These are phyloP conservation scores for Aureobasidium leucospermi DNA, from an alignment of 2,329 filamentous ascomycete species.

Conservation along the genomic window DNA sequence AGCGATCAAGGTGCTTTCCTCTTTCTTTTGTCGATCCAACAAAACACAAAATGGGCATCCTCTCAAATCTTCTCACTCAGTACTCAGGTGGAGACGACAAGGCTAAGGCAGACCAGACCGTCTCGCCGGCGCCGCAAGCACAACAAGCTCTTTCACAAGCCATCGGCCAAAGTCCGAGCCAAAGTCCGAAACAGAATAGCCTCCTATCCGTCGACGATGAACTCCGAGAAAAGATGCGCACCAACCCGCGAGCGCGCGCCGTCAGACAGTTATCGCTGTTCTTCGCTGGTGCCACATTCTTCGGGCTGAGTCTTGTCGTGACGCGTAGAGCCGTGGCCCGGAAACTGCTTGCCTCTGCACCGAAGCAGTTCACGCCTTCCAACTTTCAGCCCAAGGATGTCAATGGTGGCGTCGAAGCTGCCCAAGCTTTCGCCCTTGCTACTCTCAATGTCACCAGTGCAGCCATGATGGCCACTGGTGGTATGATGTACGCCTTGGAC, in stretches of 20 bases:
- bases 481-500: constrained; percentile 68
- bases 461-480: constrained; percentile 67
- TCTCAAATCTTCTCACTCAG: background rate
- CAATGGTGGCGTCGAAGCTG: constrained; percentile 64
- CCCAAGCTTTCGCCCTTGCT: constrained; percentile 76
- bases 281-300: constrained; percentile 66
- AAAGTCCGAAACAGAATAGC: constrained; percentile 10
- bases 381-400: constrained; percentile 43
- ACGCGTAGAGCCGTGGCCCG: constrained; percentile 55
- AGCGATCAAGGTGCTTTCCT: constrained; percentile 3
- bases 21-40: background rate
- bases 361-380: constrained; percentile 65
- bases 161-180: background rate
- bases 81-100: background rate
- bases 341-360: constrained; percentile 54
- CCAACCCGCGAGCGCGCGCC: constrained; percentile 17
- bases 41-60: constrained; percentile 8
- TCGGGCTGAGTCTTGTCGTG: constrained; percentile 63
- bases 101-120: background rate
- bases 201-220: constrained; percentile 11
- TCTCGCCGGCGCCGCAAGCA: background rate
- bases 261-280: constrained; percentile 46
- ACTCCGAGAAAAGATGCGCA: constrained; percentile 13
- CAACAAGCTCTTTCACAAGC: background rate
- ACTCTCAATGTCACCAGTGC: constrained; percentile 78